These are phyloP conservation scores for Akanthomyces uredinophilus DNA, from an alignment of 2,329 filamentous ascomycete species.

Conservation along the genomic window DNA sequence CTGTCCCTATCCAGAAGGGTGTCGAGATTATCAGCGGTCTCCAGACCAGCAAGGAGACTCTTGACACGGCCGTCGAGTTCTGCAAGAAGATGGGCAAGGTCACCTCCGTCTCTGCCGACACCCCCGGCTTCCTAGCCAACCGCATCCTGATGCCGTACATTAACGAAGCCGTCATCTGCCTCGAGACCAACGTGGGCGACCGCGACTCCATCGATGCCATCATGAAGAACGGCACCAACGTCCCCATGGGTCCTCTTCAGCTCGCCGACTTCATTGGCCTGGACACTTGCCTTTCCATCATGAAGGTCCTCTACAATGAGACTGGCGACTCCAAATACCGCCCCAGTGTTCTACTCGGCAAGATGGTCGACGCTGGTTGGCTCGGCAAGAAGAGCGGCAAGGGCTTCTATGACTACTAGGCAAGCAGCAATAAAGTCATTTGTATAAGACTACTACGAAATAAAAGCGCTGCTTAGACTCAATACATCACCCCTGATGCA, in stretches of 20 bases:
- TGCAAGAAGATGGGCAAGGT: constrained; percentile 93
- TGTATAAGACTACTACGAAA: constrained; percentile 4
- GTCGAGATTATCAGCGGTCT: constrained; percentile 96
- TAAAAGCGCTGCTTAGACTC: constrained; percentile 1
- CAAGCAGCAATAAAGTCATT: neutral
- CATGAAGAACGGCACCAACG: constrained; percentile 99
- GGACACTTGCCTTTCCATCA: constrained; percentile 93
- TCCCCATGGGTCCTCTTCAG: constrained; percentile 93
- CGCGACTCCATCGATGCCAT: constrained; percentile 93
- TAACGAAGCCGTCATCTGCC: constrained; percentile 93
- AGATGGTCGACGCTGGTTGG: constrained; percentile 99
- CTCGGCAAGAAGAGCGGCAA: constrained; percentile 95
- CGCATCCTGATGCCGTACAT: constrained; percentile 98
- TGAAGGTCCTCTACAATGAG: constrained; percentile 88
- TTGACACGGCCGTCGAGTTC: constrained; percentile 78
- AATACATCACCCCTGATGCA: neutral
- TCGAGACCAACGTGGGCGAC: constrained; percentile 85
- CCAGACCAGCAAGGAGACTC: constrained; percentile 78
- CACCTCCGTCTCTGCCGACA: constrained; percentile 78
- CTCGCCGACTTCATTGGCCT: constrained; percentile 96
- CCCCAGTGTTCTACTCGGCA: constrained; percentile 77
- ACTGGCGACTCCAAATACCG: constrained; percentile 95
- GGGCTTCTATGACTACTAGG: constrained; percentile 85
- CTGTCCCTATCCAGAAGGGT: constrained; percentile 91
- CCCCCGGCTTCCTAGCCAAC: constrained; percentile 92